phyloP scores from a whole-genome alignment of 768 basidiomycete species.

The Gyrodon lividus region DNA sequence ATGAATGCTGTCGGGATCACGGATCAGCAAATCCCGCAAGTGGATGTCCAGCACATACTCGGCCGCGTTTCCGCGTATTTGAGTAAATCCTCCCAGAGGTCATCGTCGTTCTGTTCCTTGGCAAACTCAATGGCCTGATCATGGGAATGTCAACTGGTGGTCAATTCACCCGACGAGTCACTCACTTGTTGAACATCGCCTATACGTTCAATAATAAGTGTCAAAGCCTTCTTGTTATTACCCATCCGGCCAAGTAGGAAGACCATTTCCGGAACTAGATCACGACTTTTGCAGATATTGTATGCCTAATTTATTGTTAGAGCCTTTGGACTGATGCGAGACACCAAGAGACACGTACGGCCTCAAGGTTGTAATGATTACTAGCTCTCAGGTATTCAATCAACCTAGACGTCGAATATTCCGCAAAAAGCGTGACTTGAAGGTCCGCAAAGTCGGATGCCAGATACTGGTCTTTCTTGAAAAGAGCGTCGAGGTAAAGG shows the following conservation, averaged over 20 bases:
- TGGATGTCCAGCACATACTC: slow-evolving; percentile 40
- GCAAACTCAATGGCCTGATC: slow-evolving; percentile 93
- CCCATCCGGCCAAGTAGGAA: slow-evolving; percentile 97
- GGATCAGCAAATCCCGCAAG: background rate
- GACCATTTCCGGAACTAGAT: slow-evolving; percentile 94
- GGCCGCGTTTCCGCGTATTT: slow-evolving; percentile 94
- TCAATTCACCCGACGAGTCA: background rate
- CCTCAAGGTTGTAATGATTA: slow-evolving; percentile 87
- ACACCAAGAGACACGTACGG: slow-evolving; percentile 39
- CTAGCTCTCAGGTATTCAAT: slow-evolving; percentile 92
- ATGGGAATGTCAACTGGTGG: background rate
- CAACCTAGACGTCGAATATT: slow-evolving; percentile 72
- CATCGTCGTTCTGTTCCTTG: slow-evolving; percentile 94
- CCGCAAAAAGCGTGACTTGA: slow-evolving; percentile 90
- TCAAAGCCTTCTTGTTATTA: slow-evolving; percentile 92
- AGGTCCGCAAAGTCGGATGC: slow-evolving; percentile 81
- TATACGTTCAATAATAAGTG: slow-evolving; percentile 91
- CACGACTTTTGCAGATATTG: slow-evolving; percentile 76
- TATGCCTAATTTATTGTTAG: slow-evolving; percentile 60
- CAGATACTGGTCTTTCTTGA: slow-evolving; percentile 81
- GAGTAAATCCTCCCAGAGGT: slow-evolving; percentile 96
- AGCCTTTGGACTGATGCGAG: background rate
- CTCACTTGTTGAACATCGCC: slow-evolving; percentile 87
- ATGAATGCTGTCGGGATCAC: slow-evolving; percentile 68
- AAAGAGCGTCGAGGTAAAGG: slow-evolving; percentile 88